Conservation (phyloP, 2,329 filamentous ascomycete species). For the Colletotrichum tamarilloi region DNA sequence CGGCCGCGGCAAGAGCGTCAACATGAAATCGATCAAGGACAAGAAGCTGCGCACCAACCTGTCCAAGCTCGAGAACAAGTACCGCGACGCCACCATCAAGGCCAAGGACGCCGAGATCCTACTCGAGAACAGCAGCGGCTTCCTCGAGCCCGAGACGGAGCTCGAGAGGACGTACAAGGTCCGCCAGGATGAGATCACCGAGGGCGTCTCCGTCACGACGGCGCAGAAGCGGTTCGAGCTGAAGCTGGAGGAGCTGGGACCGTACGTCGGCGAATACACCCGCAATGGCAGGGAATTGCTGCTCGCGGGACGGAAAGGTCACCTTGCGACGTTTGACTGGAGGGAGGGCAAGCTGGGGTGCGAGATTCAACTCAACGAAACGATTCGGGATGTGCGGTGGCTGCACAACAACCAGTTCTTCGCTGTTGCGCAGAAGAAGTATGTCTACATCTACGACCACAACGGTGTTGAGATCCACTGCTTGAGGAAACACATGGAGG, state of each 20-base stretch:
- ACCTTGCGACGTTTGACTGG: slow-evolving; percentile 98
- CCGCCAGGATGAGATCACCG: slow-evolving; percentile 84
- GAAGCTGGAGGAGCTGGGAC: slow-evolving; percentile 83
- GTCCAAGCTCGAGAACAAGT: slow-evolving; percentile 82
- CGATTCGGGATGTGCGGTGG: slow-evolving; percentile 89
- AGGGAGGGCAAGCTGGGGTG: slow-evolving; percentile 89
- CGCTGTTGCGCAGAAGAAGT: slow-evolving; percentile 95
- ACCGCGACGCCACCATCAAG: slow-evolving; percentile 81
- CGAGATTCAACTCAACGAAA: slow-evolving; percentile 91
- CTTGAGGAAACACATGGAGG: slow-evolving; percentile 89
- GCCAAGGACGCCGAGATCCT: slow-evolving; percentile 97
- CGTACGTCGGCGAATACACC: slow-evolving; percentile 90
- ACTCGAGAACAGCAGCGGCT: slow-evolving; percentile 86
- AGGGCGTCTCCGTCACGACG: slow-evolving; percentile 81
- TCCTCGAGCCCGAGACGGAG: slow-evolving; percentile 88
- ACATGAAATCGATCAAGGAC: slow-evolving; percentile 80
- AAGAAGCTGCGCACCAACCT: slow-evolving; percentile 90
- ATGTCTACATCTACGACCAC: slow-evolving; percentile 95
- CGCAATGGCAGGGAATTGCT: slow-evolving; percentile 88
- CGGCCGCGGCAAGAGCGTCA: slow-evolving; percentile 83
- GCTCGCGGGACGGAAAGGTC: slow-evolving; percentile 89
- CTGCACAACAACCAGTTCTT: slow-evolving; percentile 96
- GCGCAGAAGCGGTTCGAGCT: slow-evolving; percentile 95
- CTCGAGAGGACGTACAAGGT: slow-evolving; percentile 94
- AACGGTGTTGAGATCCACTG: slow-evolving; percentile 93